These are phyloP conservation scores for Mitragyna speciosa DNA, from an alignment of 257 asterid species.

Conservation along the genomic window DNA sequence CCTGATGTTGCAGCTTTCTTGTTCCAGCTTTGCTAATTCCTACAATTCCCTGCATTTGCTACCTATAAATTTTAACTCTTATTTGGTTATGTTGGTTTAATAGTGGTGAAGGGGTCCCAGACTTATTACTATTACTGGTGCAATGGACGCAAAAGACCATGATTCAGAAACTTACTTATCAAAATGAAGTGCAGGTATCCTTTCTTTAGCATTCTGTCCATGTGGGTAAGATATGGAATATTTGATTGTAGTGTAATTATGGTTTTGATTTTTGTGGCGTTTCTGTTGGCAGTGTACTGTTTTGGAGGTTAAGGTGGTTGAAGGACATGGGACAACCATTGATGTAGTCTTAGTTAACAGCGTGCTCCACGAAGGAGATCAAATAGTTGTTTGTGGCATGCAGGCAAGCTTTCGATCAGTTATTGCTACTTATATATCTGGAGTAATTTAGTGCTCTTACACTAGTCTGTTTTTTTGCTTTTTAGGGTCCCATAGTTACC, in stretches of 20 bases:
- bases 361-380: conserved; percentile 96
- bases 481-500: conserved; percentile 87
- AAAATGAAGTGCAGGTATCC: conserved; percentile 77
- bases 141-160: conserved; percentile 91
- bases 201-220: conserved; percentile 10
- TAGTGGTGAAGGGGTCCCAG: conserved; percentile 98
- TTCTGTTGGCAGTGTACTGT: conserved; percentile 80
- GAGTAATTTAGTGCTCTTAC: conserved; percentile 4
- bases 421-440: conserved; percentile 21
- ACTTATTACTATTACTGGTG: conserved; percentile 67
- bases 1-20: conserved; percentile 14
- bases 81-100: conserved; percentile 11
- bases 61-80: not conserved
- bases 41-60: not conserved
- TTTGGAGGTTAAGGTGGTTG: conserved; percentile 95
- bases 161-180: conserved; percentile 79
- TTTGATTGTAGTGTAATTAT: not conserved
- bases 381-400: conserved; percentile 92
- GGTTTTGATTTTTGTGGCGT: conserved; percentile 24
- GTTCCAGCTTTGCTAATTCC: not conserved
- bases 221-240: not conserved
- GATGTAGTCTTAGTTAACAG: conserved; percentile 97
- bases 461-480: conserved; percentile 9
- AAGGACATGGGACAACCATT: conserved; percentile 97
- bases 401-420: conserved; percentile 49